Conservation (phyloP, 768 basidiomycete species). For the Hemileccinum impolitum region DNA sequence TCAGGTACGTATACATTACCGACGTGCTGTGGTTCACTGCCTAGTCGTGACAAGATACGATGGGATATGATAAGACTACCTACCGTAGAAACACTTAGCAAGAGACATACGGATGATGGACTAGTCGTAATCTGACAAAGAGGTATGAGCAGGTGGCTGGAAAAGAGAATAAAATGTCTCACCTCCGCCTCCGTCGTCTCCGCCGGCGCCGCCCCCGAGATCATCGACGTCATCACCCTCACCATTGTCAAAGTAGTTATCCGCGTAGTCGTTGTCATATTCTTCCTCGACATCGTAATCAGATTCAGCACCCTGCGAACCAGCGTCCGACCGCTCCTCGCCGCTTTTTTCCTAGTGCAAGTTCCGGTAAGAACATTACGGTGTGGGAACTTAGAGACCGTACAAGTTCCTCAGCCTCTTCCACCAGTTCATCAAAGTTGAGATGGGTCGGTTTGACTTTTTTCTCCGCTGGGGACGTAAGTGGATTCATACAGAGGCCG, state of each 20-base stretch:
- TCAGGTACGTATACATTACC: background rate
- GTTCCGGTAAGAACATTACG: background rate
- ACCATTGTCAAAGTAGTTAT: constrained; percentile 90
- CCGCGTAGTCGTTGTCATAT: constrained; percentile 88
- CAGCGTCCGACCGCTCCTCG: constrained; percentile 64
- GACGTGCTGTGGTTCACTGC: background rate
- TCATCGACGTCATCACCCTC: constrained; percentile 81
- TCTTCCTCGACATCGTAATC: constrained; percentile 90
- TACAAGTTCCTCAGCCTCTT: constrained; percentile 61
- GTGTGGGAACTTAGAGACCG: constrained; percentile 1
- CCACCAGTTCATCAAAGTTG: constrained; percentile 66
- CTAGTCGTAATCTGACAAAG: constrained; percentile 28
- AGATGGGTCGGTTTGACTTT: constrained; percentile 40
- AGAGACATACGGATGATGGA: no score
- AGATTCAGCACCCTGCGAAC: constrained; percentile 60
- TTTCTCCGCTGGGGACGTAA: constrained; percentile 23
- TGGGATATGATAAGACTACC: background rate
- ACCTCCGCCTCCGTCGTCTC: constrained; percentile 63
- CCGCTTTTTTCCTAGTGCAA: constrained; percentile 59
- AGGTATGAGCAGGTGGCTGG: background rate
- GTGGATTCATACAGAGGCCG: background rate
- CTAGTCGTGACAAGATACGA: background rate
- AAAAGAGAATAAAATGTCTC: constrained; percentile 1
- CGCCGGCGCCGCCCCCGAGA: constrained; percentile 65
- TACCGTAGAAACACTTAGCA: constrained; percentile 6